Percentiles rank a stretch among this genome's conserved stretches.
Conservation (phyloP, 441 rosid genomes). For the Corymbia citriodora region DNA sequence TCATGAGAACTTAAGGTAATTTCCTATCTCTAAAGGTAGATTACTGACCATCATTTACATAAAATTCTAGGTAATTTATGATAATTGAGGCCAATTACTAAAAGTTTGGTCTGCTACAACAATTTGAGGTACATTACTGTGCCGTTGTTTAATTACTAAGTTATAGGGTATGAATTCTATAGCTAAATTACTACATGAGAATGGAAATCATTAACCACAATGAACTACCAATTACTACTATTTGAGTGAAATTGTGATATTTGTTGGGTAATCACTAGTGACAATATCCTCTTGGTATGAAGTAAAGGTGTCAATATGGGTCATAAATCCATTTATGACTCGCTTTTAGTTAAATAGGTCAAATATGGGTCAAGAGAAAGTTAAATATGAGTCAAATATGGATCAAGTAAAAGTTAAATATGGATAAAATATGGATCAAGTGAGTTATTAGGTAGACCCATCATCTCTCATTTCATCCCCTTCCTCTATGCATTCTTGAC, state of each 20-base stretch:
- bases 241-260: background rate
- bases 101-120: background rate
- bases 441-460: too few relatives aligned
- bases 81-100: background rate
- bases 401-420: too few relatives aligned
- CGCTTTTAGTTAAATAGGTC: too few relatives aligned
- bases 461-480: too few relatives aligned
- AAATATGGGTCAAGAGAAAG: too few relatives aligned
- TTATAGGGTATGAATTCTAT: accelerated
- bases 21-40: background rate
- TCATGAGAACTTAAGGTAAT: background rate
- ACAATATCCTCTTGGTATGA: background rate
- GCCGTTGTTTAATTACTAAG: background rate
- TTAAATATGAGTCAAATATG: too few relatives aligned
- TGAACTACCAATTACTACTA: accelerated
- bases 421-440: too few relatives aligned
- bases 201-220: background rate
- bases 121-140: background rate
- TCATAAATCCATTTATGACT: too few relatives aligned
- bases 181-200: background rate
- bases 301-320: too few relatives aligned
- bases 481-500: too few relatives aligned
- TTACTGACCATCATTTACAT: background rate
- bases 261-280: background rate
- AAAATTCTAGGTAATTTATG: background rate